These are phyloP conservation scores for Gardenia jasminoides DNA, from an alignment of 257 asterid genomes.

Conservation along the genomic window DNA sequence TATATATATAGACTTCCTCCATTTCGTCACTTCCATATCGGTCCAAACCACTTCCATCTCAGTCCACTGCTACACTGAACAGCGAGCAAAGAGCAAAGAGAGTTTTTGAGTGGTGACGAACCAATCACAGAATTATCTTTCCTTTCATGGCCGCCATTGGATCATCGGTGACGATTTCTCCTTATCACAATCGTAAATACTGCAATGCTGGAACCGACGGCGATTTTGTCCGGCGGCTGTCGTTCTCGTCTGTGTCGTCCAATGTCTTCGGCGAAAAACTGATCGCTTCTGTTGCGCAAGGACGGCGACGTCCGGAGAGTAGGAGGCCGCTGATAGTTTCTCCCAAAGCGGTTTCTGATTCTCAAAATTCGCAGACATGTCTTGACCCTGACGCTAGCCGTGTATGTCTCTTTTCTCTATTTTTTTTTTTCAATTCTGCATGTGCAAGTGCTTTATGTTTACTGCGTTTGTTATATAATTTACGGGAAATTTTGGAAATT, in stretches of 20 bases:
- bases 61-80: not conserved
- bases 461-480: not conserved
- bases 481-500: no score
- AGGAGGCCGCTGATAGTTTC: conserved; percentile 53
- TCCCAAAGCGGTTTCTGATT: conserved; percentile 90
- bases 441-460: not conserved
- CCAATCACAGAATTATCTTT: not conserved
- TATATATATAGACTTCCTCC: not conserved
- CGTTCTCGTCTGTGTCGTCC: conserved; percentile 53
- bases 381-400: conserved; percentile 92
- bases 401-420: conserved; percentile 28
- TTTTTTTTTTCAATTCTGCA: not conserved
- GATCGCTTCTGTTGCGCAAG: conserved; percentile 15
- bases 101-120: not conserved
- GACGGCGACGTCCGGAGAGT: conserved; percentile 26
- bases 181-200: conserved; percentile 10
- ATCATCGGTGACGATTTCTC: conserved; percentile 8
- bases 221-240: conserved; percentile 39
- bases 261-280: conserved; percentile 14
- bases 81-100: not conserved
- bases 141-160: conserved; percentile 22
- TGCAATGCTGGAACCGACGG: conserved; percentile 24
- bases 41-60: not conserved
- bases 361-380: conserved; percentile 88
- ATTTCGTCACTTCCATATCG: not conserved